These are phyloP conservation scores for Miscanthus sacchariflorus DNA, from an alignment of 202 grass and related monocot species.

Conservation along the genomic window DNA sequence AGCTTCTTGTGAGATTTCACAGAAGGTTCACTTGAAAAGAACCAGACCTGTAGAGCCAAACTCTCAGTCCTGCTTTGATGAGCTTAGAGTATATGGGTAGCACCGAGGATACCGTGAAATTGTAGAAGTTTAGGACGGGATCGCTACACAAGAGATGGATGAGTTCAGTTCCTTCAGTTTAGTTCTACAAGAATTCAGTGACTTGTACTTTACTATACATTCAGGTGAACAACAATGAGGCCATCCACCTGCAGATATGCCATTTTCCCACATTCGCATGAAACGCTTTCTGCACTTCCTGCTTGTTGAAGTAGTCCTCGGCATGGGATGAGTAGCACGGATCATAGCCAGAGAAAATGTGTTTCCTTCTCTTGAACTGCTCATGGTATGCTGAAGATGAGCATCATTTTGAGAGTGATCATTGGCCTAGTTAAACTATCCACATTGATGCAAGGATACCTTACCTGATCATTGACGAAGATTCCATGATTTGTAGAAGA, in stretches of 20 bases:
- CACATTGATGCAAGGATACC: neutral
- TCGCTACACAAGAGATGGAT: conserved; percentile 60
- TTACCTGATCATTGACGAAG: neutral
- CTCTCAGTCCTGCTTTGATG: conserved; percentile 75
- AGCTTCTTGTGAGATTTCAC: neutral
- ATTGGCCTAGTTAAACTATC: neutral
- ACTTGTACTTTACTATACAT: neutral
- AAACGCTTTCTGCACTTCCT: conserved; percentile 68
- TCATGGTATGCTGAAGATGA: conserved; percentile 37
- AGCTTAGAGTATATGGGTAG: conserved; percentile 86
- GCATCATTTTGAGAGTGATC: neutral
- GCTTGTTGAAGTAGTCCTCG: conserved; percentile 78
- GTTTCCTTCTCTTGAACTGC: conserved; percentile 44
- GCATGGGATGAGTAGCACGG: conserved; percentile 75
- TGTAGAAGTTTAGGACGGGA: conserved; percentile 62
- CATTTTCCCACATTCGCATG: conserved; percentile 70
- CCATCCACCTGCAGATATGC: conserved; percentile 68
- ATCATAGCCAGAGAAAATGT: conserved; percentile 69
- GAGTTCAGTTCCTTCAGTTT: conserved; percentile 9
- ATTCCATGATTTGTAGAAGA: neutral
- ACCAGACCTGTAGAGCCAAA: conserved; percentile 88
- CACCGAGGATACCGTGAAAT: conserved; percentile 68
- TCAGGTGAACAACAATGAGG: neutral
- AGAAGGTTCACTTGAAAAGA: conserved; percentile 1
- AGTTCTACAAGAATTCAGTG: neutral